These are phyloP conservation scores for Globisporangium abappressorium DNA, from an alignment of 352 stramenopile genomes.

Conservation along the genomic window DNA sequence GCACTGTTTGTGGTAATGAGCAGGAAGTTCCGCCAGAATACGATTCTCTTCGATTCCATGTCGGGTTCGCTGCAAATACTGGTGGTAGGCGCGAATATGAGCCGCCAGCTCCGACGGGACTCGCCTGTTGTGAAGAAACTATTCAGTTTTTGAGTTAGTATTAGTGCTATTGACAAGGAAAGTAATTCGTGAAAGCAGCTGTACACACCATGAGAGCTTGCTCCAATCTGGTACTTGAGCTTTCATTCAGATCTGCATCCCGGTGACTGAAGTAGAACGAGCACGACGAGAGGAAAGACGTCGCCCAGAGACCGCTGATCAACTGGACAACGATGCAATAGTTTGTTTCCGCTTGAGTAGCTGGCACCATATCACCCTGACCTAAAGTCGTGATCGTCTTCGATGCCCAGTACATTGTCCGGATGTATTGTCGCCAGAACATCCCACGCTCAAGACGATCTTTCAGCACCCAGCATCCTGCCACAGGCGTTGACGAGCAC, in stretches of 20 bases:
- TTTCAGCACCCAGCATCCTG: conserved; percentile 25
- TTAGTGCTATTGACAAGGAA: neutral
- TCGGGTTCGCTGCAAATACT: conserved; percentile 26
- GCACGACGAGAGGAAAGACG: conserved; percentile 22
- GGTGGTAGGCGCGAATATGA: conserved; percentile 20
- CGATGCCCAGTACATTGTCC: conserved; percentile 28
- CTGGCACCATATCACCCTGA: conserved; percentile 23
- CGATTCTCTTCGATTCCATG: conserved; percentile 23
- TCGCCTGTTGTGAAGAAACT: conserved; percentile 21
- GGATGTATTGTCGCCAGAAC: conserved; percentile 22
- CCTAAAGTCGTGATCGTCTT: conserved; percentile 28
- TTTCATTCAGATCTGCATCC: conserved; percentile 17
- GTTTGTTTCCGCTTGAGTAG: conserved; percentile 20
- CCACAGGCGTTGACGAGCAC: conserved; percentile 13
- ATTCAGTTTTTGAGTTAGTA: neutral
- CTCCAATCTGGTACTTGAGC: conserved; percentile 21
- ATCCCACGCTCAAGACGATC: conserved; percentile 19
- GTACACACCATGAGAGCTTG: conserved; percentile 20
- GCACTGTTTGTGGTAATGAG: conserved; percentile 23
- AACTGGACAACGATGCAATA: conserved; percentile 26
- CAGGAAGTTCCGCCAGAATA: conserved; percentile 17
- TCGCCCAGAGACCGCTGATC: conserved; percentile 25
- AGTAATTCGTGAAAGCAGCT: neutral
- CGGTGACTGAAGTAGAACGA: conserved; percentile 27
- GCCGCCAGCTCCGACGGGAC: conserved; percentile 14